phyloP scores from a whole-genome alignment of 2,329 filamentous ascomycete genomes.

The Aspergillus fijiensis region DNA sequence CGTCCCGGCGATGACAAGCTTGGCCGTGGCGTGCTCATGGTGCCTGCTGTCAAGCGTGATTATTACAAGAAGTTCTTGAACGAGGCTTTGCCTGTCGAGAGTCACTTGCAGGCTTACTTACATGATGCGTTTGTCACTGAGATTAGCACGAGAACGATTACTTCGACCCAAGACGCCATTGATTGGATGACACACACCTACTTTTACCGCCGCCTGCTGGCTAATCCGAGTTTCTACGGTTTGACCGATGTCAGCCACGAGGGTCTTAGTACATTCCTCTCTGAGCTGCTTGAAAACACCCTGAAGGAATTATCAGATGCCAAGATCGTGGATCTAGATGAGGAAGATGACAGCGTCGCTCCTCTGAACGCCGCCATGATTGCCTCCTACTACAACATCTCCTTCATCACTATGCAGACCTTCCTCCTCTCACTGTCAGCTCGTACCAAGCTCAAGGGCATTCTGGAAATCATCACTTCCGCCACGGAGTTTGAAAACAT shows the following conservation, averaged over 20 bases:
- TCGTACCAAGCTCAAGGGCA: conserved; percentile 92
- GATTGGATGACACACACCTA: conserved; percentile 99
- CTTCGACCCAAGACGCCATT: conserved; percentile 93
- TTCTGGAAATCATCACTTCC: conserved; percentile 94
- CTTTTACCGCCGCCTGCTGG: conserved; percentile 90
- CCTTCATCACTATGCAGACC: conserved; percentile 98
- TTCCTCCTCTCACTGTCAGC: conserved; percentile 87
- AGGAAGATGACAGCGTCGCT: conserved; percentile 84
- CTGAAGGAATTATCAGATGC: conserved; percentile 87
- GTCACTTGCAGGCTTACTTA: conserved; percentile 84
- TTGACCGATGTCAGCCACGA: conserved; percentile 86
- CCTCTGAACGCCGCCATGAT: conserved; percentile 98
- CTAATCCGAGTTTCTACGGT: conserved; percentile 96
- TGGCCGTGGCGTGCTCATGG: conserved; percentile 92
- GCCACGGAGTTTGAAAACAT: conserved; percentile 96
- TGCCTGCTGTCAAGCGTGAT: conserved; percentile 88
- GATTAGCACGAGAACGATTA: conserved; percentile 92
- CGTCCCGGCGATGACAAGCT: conserved; percentile 75
- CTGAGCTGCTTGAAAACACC: conserved; percentile 89
- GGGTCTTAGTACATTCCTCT: conserved; percentile 88
- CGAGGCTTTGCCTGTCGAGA: conserved; percentile 93
- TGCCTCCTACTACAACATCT: conserved; percentile 98
- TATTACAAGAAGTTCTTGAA: conserved; percentile 99
- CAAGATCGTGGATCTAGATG: conserved; percentile 93
- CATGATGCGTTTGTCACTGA: conserved; percentile 97